A percentile compares a stretch with the other conserved stretches of the same genome.
These are phyloP conservation scores for Lupinus albus DNA, from an alignment of 306 rosid genomes.

Conservation along the genomic window DNA sequence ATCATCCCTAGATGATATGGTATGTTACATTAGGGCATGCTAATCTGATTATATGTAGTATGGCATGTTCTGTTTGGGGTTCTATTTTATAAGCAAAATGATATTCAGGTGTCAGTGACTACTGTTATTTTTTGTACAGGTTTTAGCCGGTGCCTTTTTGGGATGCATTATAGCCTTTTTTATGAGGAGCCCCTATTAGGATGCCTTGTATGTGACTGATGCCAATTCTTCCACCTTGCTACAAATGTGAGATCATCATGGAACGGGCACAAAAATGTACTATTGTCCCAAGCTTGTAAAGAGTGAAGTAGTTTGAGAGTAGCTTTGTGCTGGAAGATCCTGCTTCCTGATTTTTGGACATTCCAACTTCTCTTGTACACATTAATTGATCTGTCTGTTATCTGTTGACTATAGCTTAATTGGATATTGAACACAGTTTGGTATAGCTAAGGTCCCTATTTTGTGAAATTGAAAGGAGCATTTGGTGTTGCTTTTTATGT, in stretches of 20 bases:
- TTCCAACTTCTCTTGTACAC: conserved; percentile 22
- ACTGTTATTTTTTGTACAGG: conserved; percentile 47
- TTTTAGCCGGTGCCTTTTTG: conserved; percentile 73
- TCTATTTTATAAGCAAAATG: neutral
- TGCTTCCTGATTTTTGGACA: conserved; percentile 15
- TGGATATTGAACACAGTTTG: neutral
- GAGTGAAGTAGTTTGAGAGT: conserved; percentile 30
- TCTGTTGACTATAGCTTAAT: conserved; percentile 18
- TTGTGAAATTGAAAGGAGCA: neutral
- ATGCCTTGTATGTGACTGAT: conserved; percentile 30
- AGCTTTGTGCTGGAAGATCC: conserved; percentile 34
- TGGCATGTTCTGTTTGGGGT: conserved; percentile 1
- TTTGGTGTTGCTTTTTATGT: too few species aligned
- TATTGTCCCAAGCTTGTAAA: conserved; percentile 34
- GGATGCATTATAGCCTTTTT: conserved; percentile 75
- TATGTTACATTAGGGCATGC: neutral
- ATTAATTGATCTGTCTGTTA: neutral
- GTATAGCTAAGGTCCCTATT: conserved; percentile 8
- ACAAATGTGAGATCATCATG: conserved; percentile 29
- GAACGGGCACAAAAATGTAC: conserved; percentile 19
- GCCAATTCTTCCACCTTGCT: conserved; percentile 27
- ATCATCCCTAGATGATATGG: neutral
- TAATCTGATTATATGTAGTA: neutral
- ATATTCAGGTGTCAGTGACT: conserved; percentile 7
- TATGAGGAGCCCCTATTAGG: conserved; percentile 46